These are phyloP conservation scores for Penicillium sp. DNA, from an alignment of 2,329 filamentous ascomycete genomes.

Conservation along the genomic window DNA sequence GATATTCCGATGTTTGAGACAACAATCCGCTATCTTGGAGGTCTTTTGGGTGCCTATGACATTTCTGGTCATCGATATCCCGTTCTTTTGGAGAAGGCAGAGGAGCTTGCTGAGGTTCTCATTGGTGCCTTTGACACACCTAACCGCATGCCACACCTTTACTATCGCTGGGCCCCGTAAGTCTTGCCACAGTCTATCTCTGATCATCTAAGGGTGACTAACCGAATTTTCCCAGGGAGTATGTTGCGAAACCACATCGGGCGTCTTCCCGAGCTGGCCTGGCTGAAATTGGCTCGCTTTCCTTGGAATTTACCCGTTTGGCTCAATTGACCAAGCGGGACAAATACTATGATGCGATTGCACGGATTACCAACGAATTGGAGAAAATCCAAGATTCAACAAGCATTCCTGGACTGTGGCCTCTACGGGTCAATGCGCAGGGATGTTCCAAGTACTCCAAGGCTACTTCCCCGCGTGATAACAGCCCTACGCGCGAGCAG, in stretches of 20 bases:
- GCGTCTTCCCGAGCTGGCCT: constrained; percentile 59
- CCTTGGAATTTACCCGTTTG: constrained; percentile 84
- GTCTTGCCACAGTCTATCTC: constrained; percentile 19
- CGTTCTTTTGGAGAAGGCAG: constrained; percentile 72
- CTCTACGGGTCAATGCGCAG: constrained; percentile 71
- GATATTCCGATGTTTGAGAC: constrained; percentile 92
- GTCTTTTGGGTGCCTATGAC: constrained; percentile 82
- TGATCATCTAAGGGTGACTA: constrained; percentile 5
- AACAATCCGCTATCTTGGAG: constrained; percentile 86
- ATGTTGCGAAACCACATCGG: constrained; percentile 62
- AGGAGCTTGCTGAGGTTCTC: constrained; percentile 75
- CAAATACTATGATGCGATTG: constrained; percentile 87
- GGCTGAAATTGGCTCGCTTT: constrained; percentile 73
- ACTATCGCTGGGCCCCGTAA: constrained; percentile 73
- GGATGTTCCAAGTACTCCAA: constrained; percentile 67
- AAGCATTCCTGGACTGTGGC: constrained; percentile 75
- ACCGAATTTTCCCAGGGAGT: constrained; percentile 38
- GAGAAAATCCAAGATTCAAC: constrained; percentile 72
- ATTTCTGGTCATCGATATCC: constrained; percentile 70
- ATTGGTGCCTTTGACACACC: constrained; percentile 87
- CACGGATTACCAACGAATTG: constrained; percentile 78
- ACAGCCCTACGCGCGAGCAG: constrained; percentile 13
- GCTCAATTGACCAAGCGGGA: constrained; percentile 78
- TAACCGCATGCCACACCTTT: constrained; percentile 85
- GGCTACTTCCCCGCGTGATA: constrained; percentile 18